phyloP scores from a whole-genome alignment of 352 stramenopile species.

The Pythium grandisporangium region DNA sequence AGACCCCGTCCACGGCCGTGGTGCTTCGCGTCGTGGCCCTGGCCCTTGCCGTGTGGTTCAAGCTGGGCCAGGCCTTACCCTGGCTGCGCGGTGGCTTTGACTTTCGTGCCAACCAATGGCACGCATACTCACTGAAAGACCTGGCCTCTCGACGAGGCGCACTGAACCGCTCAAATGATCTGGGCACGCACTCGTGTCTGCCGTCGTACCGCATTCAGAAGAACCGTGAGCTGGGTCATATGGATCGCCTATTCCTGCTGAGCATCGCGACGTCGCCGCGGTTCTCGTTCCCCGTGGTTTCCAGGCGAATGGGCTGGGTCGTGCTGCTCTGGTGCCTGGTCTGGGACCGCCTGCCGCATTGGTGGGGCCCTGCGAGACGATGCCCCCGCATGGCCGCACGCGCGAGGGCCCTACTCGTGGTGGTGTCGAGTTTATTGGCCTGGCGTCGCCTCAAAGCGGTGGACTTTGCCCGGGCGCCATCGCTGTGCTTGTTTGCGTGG shows the following conservation, averaged over 20 bases:
- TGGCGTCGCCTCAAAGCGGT: constrained; percentile 5
- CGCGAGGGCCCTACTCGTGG: neutral
- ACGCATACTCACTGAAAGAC: constrained; percentile 11
- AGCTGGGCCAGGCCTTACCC: constrained; percentile 12
- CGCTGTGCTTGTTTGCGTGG: neutral
- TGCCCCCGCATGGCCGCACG: constrained; percentile 2
- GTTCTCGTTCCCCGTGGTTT: neutral
- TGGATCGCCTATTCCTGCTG: constrained; percentile 46
- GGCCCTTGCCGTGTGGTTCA: constrained; percentile 11
- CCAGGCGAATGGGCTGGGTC: no score
- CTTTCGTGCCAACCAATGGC: constrained; percentile 23
- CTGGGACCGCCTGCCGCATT: no score
- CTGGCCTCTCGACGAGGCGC: constrained; percentile 9
- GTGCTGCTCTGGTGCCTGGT: no score
- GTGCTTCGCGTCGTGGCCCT: constrained; percentile 10
- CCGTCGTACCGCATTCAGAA: constrained; percentile 25
- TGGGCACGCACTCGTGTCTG: constrained; percentile 12
- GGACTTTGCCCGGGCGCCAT: neutral
- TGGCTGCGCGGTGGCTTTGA: constrained; percentile 16
- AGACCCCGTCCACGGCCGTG: constrained; percentile 1
- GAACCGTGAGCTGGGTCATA: constrained; percentile 32
- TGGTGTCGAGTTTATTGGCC: constrained; percentile 7
- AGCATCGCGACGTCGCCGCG: constrained; percentile 49
- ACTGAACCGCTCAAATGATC: constrained; percentile 7
- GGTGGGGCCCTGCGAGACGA: no score